Base-by-base conservation (phyloP, 176 grass and related monocot genomes). In the Oryza coarctata region DNA sequence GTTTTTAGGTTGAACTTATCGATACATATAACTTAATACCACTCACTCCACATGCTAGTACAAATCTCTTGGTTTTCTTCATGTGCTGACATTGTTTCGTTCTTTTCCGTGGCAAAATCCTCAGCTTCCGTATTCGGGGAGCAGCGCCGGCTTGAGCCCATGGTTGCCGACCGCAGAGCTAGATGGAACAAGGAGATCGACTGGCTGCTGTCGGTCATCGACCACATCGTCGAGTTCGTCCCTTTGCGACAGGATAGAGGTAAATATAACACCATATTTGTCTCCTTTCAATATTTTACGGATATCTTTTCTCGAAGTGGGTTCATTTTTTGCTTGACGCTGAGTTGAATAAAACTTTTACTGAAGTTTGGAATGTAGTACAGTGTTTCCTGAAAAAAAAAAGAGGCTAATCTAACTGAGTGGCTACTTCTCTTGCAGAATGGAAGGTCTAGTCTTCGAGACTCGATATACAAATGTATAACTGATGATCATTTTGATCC, bases 81-180 rank as follows among this genome's bases (percentile, higher is more conserved):
- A 1, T 65, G 12, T 58, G 50, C 9, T 47, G 13, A 36, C 9
- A 14, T 25, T 25, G 0, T 38, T 39, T 10, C 38, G 38, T 39
- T 39, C 41, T 63, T 66, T 9, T 18, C 17, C 7, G 31, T 20
- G 26, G 6, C 13, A 34, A 75, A 69, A 61, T 30, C 72, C 75
- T 52, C 81, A 88, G 95, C 95, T 77, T 98, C 92, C 14, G 75
- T 98, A 12, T 98, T 94, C 52, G 95, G 95, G 29, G 95, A 98
- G 41, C 95, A 94, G 68, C 75, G 86, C 75, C 88, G 84, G 30
- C 87, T 94, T 1, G 92, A 98, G 73, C 95, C 95, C 74, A 98
- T 98, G 95, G 64, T 87, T 1, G 72, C 33, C 0, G 90, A 98
- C 7, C 90, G 90, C 68, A 94, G 86, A 57, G 63, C 82, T 9